These are phyloP conservation scores for Phylloporus scabripes DNA, from an alignment of 768 basidiomycete species.

Conservation along the genomic window DNA sequence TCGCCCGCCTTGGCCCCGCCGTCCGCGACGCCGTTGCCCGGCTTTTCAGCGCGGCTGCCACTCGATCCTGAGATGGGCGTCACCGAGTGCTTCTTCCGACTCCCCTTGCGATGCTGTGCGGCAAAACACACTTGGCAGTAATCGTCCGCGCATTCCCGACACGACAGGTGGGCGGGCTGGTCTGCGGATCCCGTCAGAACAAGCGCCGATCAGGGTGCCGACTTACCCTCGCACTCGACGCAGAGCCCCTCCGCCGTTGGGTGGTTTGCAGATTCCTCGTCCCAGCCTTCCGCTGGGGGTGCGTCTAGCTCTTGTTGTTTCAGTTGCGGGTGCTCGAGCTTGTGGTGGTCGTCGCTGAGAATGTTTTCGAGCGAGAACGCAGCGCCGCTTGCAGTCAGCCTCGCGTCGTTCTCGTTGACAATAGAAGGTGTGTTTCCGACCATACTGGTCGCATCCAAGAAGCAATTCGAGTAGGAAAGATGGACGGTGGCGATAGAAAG, in stretches of 20 bases:
- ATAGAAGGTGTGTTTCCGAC: constrained; percentile 14
- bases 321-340: constrained; percentile 48
- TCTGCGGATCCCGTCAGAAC: constrained; percentile 39
- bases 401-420: constrained; percentile 7
- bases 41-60: constrained; percentile 4
- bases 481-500: constrained; percentile 10
- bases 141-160: constrained; percentile 64
- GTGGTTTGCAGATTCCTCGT: constrained; percentile 51
- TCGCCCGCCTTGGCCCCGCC: constrained; percentile 12
- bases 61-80: constrained; percentile 38
- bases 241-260: constrained; percentile 62
- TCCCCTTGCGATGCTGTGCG: constrained; percentile 78
- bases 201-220: constrained; percentile 1
- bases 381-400: constrained; percentile 5
- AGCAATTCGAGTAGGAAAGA: neutral
- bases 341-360: constrained; percentile 57
- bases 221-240: constrained; percentile 80
- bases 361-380: constrained; percentile 66
- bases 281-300: constrained; percentile 50
- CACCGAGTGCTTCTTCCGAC: constrained; percentile 57
- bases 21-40: constrained; percentile 12
- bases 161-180: constrained; percentile 73
- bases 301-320: constrained; percentile 31
- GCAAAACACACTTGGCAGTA: constrained; percentile 87
- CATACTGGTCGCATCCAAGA: constrained; percentile 20